These are phyloP conservation scores for Tetradesmus obliquus DNA, from an alignment of 139 green algal genomes.

Conservation along the genomic window DNA sequence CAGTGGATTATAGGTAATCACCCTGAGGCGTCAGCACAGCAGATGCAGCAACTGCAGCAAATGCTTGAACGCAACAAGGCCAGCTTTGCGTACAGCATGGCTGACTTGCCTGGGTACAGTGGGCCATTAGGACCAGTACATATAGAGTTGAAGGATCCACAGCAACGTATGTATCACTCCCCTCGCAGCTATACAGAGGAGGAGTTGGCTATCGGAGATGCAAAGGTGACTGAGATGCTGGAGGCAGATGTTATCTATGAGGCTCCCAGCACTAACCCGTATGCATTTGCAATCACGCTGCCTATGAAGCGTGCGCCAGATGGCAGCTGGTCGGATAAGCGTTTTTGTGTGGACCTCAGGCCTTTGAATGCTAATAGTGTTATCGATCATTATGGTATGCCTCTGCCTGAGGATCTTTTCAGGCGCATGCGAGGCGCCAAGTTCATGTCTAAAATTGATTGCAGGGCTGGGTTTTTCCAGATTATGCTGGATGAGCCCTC, in stretches of 20 bases:
- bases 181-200: neutral
- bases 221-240: constrained; percentile 32
- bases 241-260: constrained; percentile 12
- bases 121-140: neutral
- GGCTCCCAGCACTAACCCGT: neutral
- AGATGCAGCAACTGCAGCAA: neutral
- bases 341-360: constrained; percentile 45
- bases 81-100: neutral
- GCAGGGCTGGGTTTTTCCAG: constrained; percentile 51
- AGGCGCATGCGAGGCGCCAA: neutral
- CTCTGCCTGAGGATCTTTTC: constrained; percentile 47
- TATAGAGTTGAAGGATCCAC: neutral
- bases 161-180: constrained; percentile 16
- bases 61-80: neutral
- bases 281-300: constrained; percentile 29
- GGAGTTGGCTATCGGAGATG: constrained; percentile 20
- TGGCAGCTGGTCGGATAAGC: constrained; percentile 30
- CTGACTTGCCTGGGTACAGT: neutral
- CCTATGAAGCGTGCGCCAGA: constrained; percentile 40
- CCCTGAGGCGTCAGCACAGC: neutral
- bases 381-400: constrained; percentile 43
- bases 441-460: constrained; percentile 56
- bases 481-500: constrained; percentile 1
- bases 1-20: constrained; percentile 30
- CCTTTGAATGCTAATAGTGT: constrained; percentile 43